These are phyloP conservation scores for Candida sanyaensis DNA, from an alignment of 1,139 yeast genomes.

Conservation along the genomic window DNA sequence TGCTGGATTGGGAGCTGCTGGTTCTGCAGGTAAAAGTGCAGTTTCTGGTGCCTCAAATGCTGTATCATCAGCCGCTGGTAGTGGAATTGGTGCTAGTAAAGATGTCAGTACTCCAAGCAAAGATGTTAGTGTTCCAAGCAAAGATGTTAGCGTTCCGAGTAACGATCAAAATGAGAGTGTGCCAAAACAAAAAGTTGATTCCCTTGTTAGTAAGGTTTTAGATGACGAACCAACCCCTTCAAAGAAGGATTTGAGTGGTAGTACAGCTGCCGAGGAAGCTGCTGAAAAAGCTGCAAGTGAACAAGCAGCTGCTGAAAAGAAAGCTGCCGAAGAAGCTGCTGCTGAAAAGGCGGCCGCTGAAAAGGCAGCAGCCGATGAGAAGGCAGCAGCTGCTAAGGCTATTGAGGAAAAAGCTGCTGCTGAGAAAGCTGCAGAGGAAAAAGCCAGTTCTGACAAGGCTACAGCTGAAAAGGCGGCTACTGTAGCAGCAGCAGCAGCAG, in stretches of 20 bases:
- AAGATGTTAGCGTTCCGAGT: neutral
- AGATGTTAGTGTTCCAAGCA: slow-evolving; percentile 2
- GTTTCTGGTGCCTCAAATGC: slow-evolving; percentile 1
- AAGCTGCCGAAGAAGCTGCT: slow-evolving; percentile 9
- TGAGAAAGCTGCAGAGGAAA: neutral
- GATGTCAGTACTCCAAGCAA: neutral
- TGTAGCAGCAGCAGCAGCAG: slow-evolving; percentile 11
- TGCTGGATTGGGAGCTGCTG: slow-evolving; percentile 11
- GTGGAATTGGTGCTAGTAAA: slow-evolving; percentile 8
- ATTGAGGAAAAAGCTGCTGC: neutral
- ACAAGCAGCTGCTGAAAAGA: slow-evolving; percentile 3
- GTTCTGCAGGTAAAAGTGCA: slow-evolving; percentile 6
- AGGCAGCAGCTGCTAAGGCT: neutral
- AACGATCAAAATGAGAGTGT: no score
- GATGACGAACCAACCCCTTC: no score
- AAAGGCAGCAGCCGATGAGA: neutral
- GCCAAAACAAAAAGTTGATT: no score
- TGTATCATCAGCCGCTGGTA: slow-evolving; percentile 11
- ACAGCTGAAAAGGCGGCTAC: slow-evolving; percentile 12
- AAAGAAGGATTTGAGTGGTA: no score
- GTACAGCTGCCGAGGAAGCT: no score
- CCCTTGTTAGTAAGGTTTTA: no score
- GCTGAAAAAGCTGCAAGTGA: neutral
- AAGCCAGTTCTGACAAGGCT: neutral
- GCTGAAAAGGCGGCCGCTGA: neutral